Conservation (phyloP, 768 basidiomycete species). For the Tricholoma bakamatsutake region DNA sequence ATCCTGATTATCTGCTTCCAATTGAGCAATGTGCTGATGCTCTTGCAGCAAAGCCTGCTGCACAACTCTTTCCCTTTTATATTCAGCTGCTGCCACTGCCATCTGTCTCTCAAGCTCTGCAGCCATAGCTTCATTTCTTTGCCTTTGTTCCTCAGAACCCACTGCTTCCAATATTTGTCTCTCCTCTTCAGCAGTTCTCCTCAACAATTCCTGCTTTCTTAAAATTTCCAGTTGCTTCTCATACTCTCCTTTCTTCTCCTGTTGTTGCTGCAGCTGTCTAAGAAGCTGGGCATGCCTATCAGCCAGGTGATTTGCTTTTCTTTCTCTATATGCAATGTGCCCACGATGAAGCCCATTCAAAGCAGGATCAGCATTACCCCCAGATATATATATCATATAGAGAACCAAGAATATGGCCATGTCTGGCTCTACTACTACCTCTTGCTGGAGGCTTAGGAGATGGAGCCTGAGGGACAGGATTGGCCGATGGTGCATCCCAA, state of each 20-base stretch:
- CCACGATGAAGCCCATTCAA: background rate
- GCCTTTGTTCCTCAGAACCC: background rate
- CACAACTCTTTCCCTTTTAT: background rate
- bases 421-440: background rate
- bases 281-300: background rate
- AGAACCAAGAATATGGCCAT: background rate
- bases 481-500: background rate
- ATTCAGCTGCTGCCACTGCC: no score
- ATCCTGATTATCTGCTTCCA: background rate
- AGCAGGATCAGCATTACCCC: background rate
- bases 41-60: background rate
- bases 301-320: background rate
- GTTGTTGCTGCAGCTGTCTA: background rate
- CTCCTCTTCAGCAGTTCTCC: background rate
- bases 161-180: no score
- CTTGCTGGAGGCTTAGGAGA: background rate
- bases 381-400: slow-evolving; percentile 1
- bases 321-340: background rate
- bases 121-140: background rate
- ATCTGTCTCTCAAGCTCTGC: background rate
- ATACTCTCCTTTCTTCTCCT: background rate
- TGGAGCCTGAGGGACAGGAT: background rate
- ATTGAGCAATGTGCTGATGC: background rate
- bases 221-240: background rate
- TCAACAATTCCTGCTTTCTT: background rate